phyloP scores from a whole-genome alignment of 495 filamentous ascomycete genomes.

The Lasiosphaeria miniovina region DNA sequence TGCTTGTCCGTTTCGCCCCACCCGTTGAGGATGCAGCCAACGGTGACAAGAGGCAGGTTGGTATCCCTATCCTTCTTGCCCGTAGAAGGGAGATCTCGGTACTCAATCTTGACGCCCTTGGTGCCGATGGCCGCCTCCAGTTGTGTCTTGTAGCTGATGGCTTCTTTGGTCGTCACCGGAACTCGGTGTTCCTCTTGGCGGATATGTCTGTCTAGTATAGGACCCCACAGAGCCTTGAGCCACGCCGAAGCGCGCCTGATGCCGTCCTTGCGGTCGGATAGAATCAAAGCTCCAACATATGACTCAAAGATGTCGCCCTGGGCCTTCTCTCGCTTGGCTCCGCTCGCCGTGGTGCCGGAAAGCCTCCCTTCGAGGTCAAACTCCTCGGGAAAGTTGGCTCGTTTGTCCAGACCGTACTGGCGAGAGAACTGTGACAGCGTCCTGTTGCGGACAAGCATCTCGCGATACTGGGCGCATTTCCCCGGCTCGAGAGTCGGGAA shows the following conservation, averaged over 20 bases:
- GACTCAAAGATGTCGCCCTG: conserved; percentile 85
- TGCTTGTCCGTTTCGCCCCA: conserved; percentile 64
- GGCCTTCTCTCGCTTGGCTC: conserved; percentile 61
- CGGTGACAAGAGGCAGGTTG: conserved; percentile 56
- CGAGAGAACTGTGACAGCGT: conserved; percentile 64
- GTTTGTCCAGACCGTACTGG: conserved; percentile 64
- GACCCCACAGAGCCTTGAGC: conserved; percentile 67
- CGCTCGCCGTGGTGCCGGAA: conserved; percentile 34
- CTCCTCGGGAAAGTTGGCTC: conserved; percentile 50
- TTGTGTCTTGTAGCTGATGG: conserved; percentile 43
- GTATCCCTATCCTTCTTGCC: conserved; percentile 55
- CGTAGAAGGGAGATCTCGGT: conserved; percentile 55
- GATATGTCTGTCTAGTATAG: conserved; percentile 42
- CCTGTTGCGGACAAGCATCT: conserved; percentile 71
- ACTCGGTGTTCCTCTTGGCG: conserved; percentile 26
- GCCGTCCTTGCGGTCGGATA: conserved; percentile 60
- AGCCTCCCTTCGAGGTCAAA: conserved; percentile 34
- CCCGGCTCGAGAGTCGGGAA: conserved; percentile 59
- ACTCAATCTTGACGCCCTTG: conserved; percentile 62
- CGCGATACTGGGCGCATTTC: conserved; percentile 61
- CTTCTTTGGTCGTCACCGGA: conserved; percentile 20
- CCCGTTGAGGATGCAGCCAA: conserved; percentile 71
- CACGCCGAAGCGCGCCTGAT: conserved; percentile 59
- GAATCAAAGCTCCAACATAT: conserved; percentile 73
- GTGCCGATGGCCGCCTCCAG: conserved; percentile 56